Evolutionary conservation across 179 eudicot genomes (phyloP).

Genomic region (Heliamphora pulchella): DNA sequence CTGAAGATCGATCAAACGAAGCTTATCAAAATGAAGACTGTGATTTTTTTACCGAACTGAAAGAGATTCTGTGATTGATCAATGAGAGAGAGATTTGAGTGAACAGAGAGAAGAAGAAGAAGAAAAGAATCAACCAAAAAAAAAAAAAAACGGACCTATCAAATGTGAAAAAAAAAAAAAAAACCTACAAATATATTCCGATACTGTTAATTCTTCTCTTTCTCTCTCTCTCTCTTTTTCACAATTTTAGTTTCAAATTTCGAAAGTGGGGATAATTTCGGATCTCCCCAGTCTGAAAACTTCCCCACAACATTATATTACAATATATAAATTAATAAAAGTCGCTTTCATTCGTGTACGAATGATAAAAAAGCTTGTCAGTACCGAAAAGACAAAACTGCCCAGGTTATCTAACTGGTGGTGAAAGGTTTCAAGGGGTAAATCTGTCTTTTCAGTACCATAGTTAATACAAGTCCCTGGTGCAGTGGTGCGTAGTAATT

Average conservation of each 20-base stretch:
- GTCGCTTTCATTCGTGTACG: conserved; percentile 5
- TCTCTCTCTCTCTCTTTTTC: too few species aligned
- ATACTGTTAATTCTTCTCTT: too few species aligned
- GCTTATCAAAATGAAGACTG: not conserved
- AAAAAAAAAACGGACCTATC: too few species aligned
- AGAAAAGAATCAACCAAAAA: not conserved
- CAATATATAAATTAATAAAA: not conserved
- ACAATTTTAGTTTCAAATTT: too few species aligned
- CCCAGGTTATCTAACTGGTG: not conserved
- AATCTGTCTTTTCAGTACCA: not conserved
- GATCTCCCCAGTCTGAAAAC: conserved; percentile 14
- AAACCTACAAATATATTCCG: too few species aligned
- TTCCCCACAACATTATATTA: not conserved
- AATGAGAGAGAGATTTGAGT: not conserved
- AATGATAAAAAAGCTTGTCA: not conserved
- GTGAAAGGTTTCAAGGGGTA: not conserved
- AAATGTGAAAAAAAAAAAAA: too few species aligned
- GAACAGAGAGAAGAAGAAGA: not conserved
- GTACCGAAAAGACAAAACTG: not conserved
- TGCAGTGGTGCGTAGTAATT: too few species aligned
- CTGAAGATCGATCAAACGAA: not conserved
- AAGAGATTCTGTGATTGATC: not conserved
- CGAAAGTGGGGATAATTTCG: not conserved
- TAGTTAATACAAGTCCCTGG: too few species aligned
- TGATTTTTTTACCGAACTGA: not conserved